A percentile compares a stretch with the other conserved stretches of the same genome.
These are phyloP conservation scores for Penicillium lagena DNA, from an alignment of 495 filamentous ascomycete genomes.

Conservation along the genomic window DNA sequence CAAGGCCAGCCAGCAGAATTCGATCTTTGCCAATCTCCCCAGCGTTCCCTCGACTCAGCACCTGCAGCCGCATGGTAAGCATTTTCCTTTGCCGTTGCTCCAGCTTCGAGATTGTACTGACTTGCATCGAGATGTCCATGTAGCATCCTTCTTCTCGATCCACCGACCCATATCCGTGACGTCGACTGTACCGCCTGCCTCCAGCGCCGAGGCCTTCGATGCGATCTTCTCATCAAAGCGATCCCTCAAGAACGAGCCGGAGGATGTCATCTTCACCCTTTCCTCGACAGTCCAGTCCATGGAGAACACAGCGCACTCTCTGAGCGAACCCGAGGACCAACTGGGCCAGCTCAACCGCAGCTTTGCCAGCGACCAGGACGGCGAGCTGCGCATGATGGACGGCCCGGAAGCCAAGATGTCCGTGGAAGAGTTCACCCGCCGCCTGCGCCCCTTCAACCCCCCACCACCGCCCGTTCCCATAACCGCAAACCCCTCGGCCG, in stretches of 20 bases:
- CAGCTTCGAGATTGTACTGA: not conserved
- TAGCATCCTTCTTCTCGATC: constrained; percentile 92
- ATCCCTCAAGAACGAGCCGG: constrained; percentile 43
- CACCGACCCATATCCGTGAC: constrained; percentile 91
- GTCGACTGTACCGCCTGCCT: constrained; percentile 63
- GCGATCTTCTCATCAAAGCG: constrained; percentile 62
- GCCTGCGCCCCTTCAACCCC: constrained; percentile 69
- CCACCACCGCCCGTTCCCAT: constrained; percentile 66
- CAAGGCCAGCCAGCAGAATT: constrained; percentile 31
- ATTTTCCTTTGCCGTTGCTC: constrained; percentile 2
- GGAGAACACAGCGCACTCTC: constrained; percentile 50
- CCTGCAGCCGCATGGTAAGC: constrained; percentile 64
- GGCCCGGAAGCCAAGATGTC: constrained; percentile 33
- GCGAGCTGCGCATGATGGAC: constrained; percentile 44
- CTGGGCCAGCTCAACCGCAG: constrained; percentile 41
- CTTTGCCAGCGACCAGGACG: constrained; percentile 36
- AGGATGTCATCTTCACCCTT: constrained; percentile 74
- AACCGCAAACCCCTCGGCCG: constrained; percentile 14
- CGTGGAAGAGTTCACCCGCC: constrained; percentile 46
- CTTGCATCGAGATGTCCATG: constrained; percentile 58
- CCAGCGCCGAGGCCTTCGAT: constrained; percentile 68
- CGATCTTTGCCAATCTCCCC: constrained; percentile 55
- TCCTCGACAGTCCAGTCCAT: constrained; percentile 65
- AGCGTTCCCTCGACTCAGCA: constrained; percentile 82
- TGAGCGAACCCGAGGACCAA: constrained; percentile 40